Base-by-base conservation (phyloP, 2,329 filamentous ascomycete species). In the Annulohypoxylon truncatum region DNA sequence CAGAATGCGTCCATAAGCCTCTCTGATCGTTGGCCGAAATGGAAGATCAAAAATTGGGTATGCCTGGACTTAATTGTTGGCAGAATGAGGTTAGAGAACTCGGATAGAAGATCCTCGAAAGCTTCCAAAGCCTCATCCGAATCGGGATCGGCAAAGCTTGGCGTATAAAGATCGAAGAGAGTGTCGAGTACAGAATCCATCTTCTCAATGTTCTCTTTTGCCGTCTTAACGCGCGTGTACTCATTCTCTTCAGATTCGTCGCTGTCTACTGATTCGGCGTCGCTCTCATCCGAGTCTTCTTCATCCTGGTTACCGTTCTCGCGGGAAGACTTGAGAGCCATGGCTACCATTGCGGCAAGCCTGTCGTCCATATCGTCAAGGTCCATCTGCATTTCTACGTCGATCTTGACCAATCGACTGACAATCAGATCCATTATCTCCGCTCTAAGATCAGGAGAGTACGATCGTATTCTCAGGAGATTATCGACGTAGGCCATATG, bases 21-120 rank as follows among this genome's bases (percentile, higher is more conserved):
- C 28, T 92, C 89, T 7, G 93, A 92, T 62, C 87, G 87, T 78
- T 99, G 95, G 13, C 92, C 92, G 77, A 97, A 97, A 79, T 97
- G 95, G 80, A 99, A 99, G 53, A 98, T 86, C 50, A 99, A 87
- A 73, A 98, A 99, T 75, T 99, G 96, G 0, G 94, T 94, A 77
- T 98, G 95, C 31, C 96, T 90, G 22, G 94, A 97, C 71, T 93
- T 92, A 77, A 96, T 94, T 12, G 94, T 96, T 2, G 94, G 94
- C 28, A 99, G 85, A 64, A 99, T 93, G 74, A 94, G 93, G 76
- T 88, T 92, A 66, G 90, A 88, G 75, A 99, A 99, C 76, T 97
- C 94, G 51, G 90, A 87, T 26, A 98, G 84, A 38, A 99, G 85
- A 59, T 92, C 89, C 56, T 92, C 90, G 72, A 97, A 92, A 52